Conservation (phyloP, 2,329 filamentous ascomycete species). For the Epicoccum sorghinum region DNA sequence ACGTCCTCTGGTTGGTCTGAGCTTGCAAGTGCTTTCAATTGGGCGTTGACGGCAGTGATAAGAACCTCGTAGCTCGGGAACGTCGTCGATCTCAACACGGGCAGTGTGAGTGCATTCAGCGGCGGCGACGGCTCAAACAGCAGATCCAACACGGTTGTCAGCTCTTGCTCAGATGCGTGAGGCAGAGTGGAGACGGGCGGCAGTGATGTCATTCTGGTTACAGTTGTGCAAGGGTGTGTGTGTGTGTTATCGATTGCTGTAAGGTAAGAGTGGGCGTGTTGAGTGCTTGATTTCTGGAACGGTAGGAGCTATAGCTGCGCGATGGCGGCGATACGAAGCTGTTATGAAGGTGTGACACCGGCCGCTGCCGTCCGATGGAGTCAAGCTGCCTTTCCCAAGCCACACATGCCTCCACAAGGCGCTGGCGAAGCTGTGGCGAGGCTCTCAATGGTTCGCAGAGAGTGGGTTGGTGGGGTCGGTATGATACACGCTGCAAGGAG, state of each 20-base stretch:
- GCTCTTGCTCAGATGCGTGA: slow-evolving; percentile 60
- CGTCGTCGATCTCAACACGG: slow-evolving; percentile 64
- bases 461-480: slow-evolving; percentile 13
- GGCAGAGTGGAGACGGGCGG: slow-evolving; percentile 65
- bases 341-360: slow-evolving; percentile 21
- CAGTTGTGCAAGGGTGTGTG: background rate
- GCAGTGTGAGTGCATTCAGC: slow-evolving; percentile 74
- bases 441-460: slow-evolving; percentile 4
- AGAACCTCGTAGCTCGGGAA: slow-evolving; percentile 74
- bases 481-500: slow-evolving; percentile 35
- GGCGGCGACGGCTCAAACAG: slow-evolving; percentile 83
- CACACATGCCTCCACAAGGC: slow-evolving; percentile 1
- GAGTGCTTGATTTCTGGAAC: background rate
- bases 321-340: slow-evolving; percentile 1
- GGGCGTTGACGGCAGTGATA: slow-evolving; percentile 68
- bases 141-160: slow-evolving; percentile 69
- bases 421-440: background rate
- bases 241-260: slow-evolving; percentile 10
- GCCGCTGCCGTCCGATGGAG: slow-evolving; percentile 35
- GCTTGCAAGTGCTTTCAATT: slow-evolving; percentile 57
- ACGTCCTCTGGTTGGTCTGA: slow-evolving; percentile 54
- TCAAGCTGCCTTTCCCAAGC: background rate
- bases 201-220: slow-evolving; percentile 50
- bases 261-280: slow-evolving; percentile 1
- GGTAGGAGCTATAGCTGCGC: background rate